Base-by-base conservation (phyloP, 2,329 filamentous ascomycete genomes). In the Nemania sp. region DNA sequence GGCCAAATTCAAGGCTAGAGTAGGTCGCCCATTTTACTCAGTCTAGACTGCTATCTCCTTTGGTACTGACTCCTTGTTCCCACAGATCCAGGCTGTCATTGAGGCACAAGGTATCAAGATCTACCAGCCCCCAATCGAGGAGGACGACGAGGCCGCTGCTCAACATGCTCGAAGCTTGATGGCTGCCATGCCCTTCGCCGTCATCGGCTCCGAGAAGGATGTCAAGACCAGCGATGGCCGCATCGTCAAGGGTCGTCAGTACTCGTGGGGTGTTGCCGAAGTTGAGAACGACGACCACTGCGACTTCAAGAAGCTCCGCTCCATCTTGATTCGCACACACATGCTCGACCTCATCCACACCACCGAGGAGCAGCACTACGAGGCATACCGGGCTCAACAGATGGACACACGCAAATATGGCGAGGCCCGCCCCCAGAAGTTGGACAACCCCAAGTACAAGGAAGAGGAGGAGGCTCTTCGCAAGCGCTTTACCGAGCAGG, bases 371-470 rank as follows among this genome's bases (percentile, higher is more conserved):
- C 89, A 92, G 73, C 95, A 99, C 85, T 99, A 99, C 83, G 95
- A 99, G 81, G 94, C 92, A 63, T 99, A 99, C 85, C 94, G 95
- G 72, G 95, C 95, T 57, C 92, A 96, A 80, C 96, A 99, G 81
- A 99, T 99, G 95, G 95, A 99, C 85, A 99, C 95, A 52, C 88
- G 95, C 81, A 99, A 99, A 82, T 98, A 99, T 72, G 95, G 95
- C 79, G 96, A 99, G 83, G 94, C 93, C 62, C 89, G 94, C 69
- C 95, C 95, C 71, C 87, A 94, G 80, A 99, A 99, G 87, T 85
- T 99, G 72, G 95, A 99, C 83, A 99, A 99, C 85, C 95, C 95
- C 81, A 99, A 99, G 85, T 99, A 98, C 87, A 99, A 99, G 87
- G 95, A 99, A 79, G 95, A 99, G 80, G 95, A 99, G 77, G 95